Evolutionary conservation across 768 basidiomycete species (phyloP).

Genomic region (Scleroderma bovista): DNA sequence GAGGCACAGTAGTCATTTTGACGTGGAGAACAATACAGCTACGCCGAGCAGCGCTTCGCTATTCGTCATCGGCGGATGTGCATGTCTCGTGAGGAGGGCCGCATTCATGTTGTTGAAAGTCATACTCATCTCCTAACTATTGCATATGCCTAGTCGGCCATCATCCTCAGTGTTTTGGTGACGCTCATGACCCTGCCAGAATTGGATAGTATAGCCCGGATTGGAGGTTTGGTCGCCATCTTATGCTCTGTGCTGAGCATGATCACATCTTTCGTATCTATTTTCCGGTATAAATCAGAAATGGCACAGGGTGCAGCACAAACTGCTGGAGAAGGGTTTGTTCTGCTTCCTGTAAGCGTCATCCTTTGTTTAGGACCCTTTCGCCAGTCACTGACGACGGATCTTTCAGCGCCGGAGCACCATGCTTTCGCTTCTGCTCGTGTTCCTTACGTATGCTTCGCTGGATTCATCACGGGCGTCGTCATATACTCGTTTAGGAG

Average conservation of each 20-base stretch:
- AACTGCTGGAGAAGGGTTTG: constrained; percentile 49
- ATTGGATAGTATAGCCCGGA: constrained; percentile 56
- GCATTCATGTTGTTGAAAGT: constrained; percentile 2
- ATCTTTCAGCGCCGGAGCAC: constrained; percentile 42
- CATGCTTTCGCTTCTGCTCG: constrained; percentile 65
- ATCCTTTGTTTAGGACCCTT: neutral
- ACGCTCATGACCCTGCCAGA: constrained; percentile 78
- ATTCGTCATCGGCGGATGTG: constrained; percentile 60
- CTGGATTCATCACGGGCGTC: constrained; percentile 61
- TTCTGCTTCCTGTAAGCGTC: constrained; percentile 42
- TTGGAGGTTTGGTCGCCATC: constrained; percentile 62
- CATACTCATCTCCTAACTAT: constrained; percentile 17
- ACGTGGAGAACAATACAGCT: constrained; percentile 48
- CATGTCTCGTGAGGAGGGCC: constrained; percentile 53
- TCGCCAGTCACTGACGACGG: neutral
- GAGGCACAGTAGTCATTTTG: constrained; percentile 40
- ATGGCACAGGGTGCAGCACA: constrained; percentile 46
- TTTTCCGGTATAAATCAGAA: constrained; percentile 67
- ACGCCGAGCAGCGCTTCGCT: constrained; percentile 45
- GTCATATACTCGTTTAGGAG: constrained; percentile 63
- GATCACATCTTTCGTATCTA: constrained; percentile 60
- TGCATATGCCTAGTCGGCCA: constrained; percentile 82
- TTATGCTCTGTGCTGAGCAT: constrained; percentile 67
- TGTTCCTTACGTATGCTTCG: constrained; percentile 68
- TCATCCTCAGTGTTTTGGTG: constrained; percentile 75